A percentile compares a stretch with the other conserved stretches of the same genome.
phyloP scores from a whole-genome alignment of 2,329 filamentous ascomycete species.

The Ophiocordyceps australis region DNA sequence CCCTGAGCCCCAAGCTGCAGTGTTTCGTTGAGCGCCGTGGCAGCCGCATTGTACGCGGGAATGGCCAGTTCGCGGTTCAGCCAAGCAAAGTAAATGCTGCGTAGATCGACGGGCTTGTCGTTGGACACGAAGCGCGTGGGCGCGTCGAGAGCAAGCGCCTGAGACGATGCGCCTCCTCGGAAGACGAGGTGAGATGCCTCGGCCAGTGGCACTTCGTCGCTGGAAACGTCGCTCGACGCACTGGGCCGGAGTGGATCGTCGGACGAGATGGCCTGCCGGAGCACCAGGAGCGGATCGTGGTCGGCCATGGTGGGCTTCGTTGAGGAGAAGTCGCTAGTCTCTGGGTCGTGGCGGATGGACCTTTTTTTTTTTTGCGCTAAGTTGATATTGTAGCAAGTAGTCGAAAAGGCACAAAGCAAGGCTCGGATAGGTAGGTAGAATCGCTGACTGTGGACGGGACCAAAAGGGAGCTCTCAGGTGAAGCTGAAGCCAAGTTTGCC shows the following conservation, averaged over 20 bases:
- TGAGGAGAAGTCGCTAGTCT: no score
- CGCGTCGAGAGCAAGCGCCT: constrained; percentile 50
- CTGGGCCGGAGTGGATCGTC: constrained; percentile 54
- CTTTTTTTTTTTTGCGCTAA: no score
- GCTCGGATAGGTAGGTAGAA: no score
- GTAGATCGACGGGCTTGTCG: constrained; percentile 60
- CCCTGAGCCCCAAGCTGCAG: constrained; percentile 40
- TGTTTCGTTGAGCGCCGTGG: constrained; percentile 64
- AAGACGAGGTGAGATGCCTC: constrained; percentile 68
- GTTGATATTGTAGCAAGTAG: no score
- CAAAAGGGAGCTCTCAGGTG: no score
- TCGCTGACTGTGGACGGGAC: no score
- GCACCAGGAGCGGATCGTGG: constrained; percentile 63
- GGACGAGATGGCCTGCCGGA: constrained; percentile 67
- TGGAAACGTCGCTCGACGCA: constrained; percentile 44
- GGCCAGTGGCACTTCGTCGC: constrained; percentile 46
- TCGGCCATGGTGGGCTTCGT: constrained; percentile 38
- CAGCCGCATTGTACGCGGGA: constrained; percentile 77
- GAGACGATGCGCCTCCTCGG: constrained; percentile 36
- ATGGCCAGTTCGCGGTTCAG: constrained; percentile 80
- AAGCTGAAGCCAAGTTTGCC: no score
- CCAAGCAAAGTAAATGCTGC: constrained; percentile 94
- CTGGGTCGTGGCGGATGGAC: no score
- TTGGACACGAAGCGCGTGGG: constrained; percentile 79
- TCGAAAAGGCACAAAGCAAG: no score